Evolutionary conservation across 176 grass and related monocot species (phyloP).

Genomic region (Microstegium vimineum): DNA sequence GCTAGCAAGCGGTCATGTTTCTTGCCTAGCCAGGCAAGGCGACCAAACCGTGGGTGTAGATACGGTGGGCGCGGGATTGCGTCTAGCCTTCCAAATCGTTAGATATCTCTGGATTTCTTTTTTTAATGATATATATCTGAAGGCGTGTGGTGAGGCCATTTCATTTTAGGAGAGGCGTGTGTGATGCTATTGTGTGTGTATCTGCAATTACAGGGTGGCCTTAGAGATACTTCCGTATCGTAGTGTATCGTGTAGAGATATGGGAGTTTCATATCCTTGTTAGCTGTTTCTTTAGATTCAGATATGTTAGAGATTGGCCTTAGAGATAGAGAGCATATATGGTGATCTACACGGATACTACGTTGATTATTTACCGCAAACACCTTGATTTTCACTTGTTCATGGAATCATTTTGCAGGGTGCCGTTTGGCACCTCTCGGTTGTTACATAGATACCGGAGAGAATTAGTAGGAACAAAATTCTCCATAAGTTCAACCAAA

Average conservation of each 20-base stretch:
- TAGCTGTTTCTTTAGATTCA: neutral
- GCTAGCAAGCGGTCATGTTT: neutral
- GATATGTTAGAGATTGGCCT: neutral
- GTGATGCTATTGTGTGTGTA: neutral
- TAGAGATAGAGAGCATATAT: neutral
- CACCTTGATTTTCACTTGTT: neutral
- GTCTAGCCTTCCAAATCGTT: too few species aligned
- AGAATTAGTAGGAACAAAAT: neutral
- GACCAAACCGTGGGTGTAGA: neutral
- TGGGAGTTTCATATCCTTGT: neutral
- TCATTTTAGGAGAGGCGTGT: too few species aligned
- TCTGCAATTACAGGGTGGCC: neutral
- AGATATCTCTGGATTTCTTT: neutral
- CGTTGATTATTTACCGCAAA: neutral
- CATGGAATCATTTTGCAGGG: neutral
- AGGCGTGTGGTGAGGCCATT: neutral
- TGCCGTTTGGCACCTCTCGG: too few species aligned
- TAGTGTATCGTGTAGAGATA: neutral
- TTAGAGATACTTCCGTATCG: neutral
- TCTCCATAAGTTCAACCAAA: neutral
- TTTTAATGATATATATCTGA: neutral
- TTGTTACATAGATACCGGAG: too few species aligned
- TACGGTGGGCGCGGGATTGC: neutral
- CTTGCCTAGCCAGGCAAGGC: neutral
- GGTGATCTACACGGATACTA: neutral